Base-by-base conservation (phyloP, 2,329 filamentous ascomycete genomes). In the Cryphonectria nitschkei region DNA sequence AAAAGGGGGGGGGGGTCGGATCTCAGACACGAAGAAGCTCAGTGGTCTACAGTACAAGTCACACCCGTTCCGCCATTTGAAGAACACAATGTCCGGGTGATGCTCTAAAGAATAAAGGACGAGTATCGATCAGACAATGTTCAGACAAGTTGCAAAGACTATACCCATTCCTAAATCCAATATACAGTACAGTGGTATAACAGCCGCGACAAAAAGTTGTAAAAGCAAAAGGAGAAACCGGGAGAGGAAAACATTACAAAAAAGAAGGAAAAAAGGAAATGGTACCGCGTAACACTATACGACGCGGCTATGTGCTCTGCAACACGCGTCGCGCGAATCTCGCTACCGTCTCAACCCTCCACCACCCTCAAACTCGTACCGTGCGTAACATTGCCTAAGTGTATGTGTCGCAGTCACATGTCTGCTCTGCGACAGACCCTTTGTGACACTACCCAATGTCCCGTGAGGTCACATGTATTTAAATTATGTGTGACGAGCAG, bases 101-200 rank as follows among this genome's bases (percentile, higher is more conserved):
- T 58, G 26, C 54, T 34, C 14, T 14, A 52, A 5, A 3, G 5
- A 7, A 37, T 13, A 52, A 29, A 29, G 14, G 7, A 43, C 26
- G 52, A 52, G 8, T 29, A 43, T 65, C 22, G 37, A 54, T 68
- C 60, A 58, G 58, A 69, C 62, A 50, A 60, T 67, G 26, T 58
- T 58, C 19, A 39, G 34, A 39, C 60, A 13, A 22, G 4, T 64
- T 69, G 22, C 60, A 37, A 68, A 60, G 37, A 70, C 66, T 68
- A 70, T 67, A 62, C 56, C 63, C 65, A 61, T 65, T 52, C 65
- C 61, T 32, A 64, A 61, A 68, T 50, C 71, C 65, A 54, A 68
- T n/a, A 66, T 70, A 68, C 54, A 60, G 63, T 61, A 68, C 65
- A 70, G 60, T 70, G 71, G 71, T 72, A 72, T 68, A 70, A 68